These are phyloP conservation scores for Citrullus amarus DNA, from an alignment of 306 rosid genomes.

Conservation along the genomic window DNA sequence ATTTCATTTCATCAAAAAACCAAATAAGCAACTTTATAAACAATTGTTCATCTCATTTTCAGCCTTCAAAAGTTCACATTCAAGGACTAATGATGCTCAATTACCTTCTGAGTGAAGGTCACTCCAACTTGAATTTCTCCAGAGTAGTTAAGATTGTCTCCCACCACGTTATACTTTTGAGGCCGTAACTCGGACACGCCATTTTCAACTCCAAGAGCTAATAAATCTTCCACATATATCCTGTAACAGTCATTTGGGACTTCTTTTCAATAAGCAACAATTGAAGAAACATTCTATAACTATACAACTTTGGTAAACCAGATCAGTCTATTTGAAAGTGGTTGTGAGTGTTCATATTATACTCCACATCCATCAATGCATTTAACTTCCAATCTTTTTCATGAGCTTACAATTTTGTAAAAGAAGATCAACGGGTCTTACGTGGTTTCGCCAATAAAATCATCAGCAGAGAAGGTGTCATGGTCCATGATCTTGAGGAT, in stretches of 20 bases:
- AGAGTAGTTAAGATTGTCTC: conserved; percentile 31
- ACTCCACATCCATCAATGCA: neutral
- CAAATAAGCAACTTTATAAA: neutral
- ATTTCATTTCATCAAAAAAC: conserved; percentile 11
- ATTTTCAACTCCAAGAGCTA: conserved; percentile 45
- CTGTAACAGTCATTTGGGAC: conserved; percentile 13
- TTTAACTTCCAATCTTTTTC: neutral
- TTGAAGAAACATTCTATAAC: neutral
- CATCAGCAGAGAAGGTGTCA: conserved; percentile 70
- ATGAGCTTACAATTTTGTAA: neutral
- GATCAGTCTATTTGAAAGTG: neutral
- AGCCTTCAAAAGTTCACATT: neutral
- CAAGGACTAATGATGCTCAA: neutral
- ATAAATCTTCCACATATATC: conserved; percentile 42
- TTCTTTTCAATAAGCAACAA: neutral
- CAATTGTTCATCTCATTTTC: neutral
- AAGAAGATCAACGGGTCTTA: conserved; percentile 18
- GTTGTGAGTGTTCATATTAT: neutral
- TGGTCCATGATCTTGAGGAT: conserved; percentile 58
- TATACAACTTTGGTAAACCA: neutral
- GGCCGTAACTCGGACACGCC: conserved; percentile 44
- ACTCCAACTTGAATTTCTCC: conserved; percentile 77
- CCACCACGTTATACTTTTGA: conserved; percentile 47
- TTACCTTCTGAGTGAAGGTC: conserved; percentile 48
- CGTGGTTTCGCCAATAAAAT: conserved; percentile 57